A percentile compares a stretch with the other conserved stretches of the same genome.
Conservation (phyloP, 768 basidiomycete genomes). For the Mycena sanguinolenta region DNA sequence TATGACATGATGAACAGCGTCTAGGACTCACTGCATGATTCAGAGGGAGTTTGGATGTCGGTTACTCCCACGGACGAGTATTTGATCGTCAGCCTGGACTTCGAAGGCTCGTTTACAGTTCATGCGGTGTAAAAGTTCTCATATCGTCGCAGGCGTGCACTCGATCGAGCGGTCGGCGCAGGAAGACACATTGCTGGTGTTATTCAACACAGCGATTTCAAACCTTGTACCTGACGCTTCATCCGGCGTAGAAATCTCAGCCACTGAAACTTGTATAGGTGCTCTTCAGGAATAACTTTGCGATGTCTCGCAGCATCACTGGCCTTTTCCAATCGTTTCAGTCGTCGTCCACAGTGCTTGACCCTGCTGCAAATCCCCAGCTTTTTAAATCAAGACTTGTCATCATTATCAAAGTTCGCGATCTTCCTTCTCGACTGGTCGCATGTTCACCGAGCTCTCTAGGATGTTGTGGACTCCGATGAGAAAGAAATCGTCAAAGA, state of each 20-base stretch:
- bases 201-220: slow-evolving; percentile 76
- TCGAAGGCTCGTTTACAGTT: slow-evolving; percentile 61
- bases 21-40: no score
- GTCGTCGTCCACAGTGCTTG: slow-evolving; percentile 67
- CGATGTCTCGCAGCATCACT: slow-evolving; percentile 69
- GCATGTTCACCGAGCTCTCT: not conserved
- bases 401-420: slow-evolving; percentile 71
- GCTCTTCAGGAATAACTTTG: slow-evolving; percentile 79
- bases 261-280: no score
- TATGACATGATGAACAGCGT: no score
- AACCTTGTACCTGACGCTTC: slow-evolving; percentile 73
- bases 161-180: slow-evolving; percentile 75
- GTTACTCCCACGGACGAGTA: slow-evolving; percentile 69
- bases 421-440: not conserved
- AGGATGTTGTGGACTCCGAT: slow-evolving; percentile 78
- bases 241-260: no score
- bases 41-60: slow-evolving; percentile 77
- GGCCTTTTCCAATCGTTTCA: slow-evolving; percentile 77
- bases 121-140: not conserved
- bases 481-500: slow-evolving; percentile 69
- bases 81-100: slow-evolving; percentile 71
- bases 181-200: slow-evolving; percentile 72
- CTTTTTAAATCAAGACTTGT: slow-evolving; percentile 70
- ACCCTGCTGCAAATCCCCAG: slow-evolving; percentile 69
- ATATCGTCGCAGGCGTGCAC: slow-evolving; percentile 64